Conservation (phyloP, 1,139 yeast species). For the Hyphopichia fennica region DNA sequence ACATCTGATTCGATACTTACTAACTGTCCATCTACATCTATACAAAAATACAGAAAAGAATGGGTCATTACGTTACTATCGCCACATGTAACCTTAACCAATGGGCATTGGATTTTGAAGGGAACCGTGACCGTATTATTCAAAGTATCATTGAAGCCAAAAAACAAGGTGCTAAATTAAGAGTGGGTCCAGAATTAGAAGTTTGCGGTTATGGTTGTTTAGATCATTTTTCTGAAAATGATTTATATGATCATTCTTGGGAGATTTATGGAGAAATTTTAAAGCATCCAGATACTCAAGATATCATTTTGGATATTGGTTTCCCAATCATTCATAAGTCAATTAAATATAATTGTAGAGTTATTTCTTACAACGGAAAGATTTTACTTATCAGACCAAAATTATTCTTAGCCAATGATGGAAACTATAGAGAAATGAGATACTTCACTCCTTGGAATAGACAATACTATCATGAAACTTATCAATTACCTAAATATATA, state of each 20-base stretch:
- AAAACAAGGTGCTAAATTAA: constrained; percentile 66
- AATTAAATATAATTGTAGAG: constrained; percentile 87
- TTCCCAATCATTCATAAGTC: constrained; percentile 90
- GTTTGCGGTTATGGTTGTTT: constrained; percentile 93
- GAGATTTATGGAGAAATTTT: constrained; percentile 84
- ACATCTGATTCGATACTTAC: no score
- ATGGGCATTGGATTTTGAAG: constrained; percentile 99
- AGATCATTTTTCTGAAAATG: constrained; percentile 92
- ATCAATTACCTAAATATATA: constrained; percentile 67
- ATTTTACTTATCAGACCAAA: constrained; percentile 89
- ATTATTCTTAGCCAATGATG: constrained; percentile 91
- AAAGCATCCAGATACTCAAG: constrained; percentile 63
- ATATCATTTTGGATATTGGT: constrained; percentile 84
- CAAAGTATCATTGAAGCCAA: constrained; percentile 81
- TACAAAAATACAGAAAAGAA: not conserved
- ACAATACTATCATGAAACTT: constrained; percentile 71
- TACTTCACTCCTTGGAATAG: constrained; percentile 93
- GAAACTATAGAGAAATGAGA: constrained; percentile 96
- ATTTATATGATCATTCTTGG: constrained; percentile 89
- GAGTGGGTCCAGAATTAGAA: constrained; percentile 98
- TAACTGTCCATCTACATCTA: not conserved
- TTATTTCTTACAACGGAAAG: constrained; percentile 75
- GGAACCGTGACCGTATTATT: constrained; percentile 87
- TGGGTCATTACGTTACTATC: constrained; percentile 59
- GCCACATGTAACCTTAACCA: constrained; percentile 82